Base-by-base conservation (phyloP, 441 rosid species). In the Gossypium gossypioides region DNA sequence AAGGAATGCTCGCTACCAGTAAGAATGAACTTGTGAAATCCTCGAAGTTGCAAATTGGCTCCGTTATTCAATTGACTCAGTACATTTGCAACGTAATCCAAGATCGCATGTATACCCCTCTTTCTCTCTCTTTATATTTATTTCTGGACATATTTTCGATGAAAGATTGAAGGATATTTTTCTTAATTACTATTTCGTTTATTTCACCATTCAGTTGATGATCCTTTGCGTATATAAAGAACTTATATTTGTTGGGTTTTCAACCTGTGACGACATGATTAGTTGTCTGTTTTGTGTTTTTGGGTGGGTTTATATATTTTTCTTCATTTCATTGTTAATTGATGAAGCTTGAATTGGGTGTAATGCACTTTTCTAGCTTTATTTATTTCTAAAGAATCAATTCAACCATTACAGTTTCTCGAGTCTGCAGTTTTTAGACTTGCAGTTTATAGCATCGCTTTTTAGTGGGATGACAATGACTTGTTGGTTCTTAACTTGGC, bases 1-100 rank as follows among this genome's bases (percentile, higher is more conserved):
- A 88, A 76, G 95, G 91, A 10, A 85, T 92, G 92, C 89, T 92
- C 6, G 87, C 87, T 18, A 82, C 90, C 8, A 81, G 80, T 71
- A 81, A 80, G 71, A 89, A 88, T 51, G 72, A 71, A 58, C 76
- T 87, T 18, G 92, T 90, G 3, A 77, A 76, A 56, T 76, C 83
- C 34, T 87, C 91, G 0, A 68, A 27, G 48, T 59, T 92, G 82
- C 86, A 86, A 75, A 15, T 81, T 12, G 95, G 96, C 1, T 88
- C 96, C 27, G 16, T 92, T 29, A 65, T 92, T 56, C 83, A 75
- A 74, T 72, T 90, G 78, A 80, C 80, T 24, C 79, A 83, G 25
- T 92, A 80, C 74, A 76, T 87, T 52, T 89, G 95, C 59, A 86
- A 84, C 63, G 72, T 79, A 61, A 75, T 92, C 76, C 93, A 89